Conservation (phyloP, 148 eudicot species). For the Camellia japonica region DNA sequence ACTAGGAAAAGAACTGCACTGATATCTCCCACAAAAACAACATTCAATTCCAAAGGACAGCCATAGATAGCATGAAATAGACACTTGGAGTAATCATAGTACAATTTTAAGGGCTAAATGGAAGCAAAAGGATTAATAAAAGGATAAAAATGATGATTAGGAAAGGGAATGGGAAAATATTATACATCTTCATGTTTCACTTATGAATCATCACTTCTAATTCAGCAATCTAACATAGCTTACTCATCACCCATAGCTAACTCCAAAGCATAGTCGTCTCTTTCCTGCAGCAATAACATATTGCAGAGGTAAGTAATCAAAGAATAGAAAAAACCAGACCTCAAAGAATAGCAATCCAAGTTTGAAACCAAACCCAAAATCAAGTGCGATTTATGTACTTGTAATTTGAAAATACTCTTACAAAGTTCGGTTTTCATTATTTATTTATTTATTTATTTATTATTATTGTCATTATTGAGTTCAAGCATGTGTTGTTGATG, state of each 20-base stretch:
- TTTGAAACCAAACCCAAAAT: too few species aligned
- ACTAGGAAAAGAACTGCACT: neutral
- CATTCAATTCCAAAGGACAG: conserved; percentile 1
- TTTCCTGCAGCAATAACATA: conserved; percentile 51
- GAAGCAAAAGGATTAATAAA: conserved; percentile 6
- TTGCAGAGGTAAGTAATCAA: neutral
- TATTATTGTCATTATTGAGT: too few species aligned
- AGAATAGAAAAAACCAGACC: too few species aligned
- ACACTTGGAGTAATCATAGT: neutral
- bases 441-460: too few species aligned
- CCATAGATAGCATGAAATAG: neutral
- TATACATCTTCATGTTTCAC: conserved; percentile 10
- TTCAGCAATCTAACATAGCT: conserved; percentile 4
- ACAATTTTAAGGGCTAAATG: conserved; percentile 4
- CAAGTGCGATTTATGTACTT: too few species aligned
- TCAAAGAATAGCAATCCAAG: neutral
- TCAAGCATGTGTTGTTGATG: too few species aligned
- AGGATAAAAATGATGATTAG: neutral
- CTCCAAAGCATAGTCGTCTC: conserved; percentile 94
- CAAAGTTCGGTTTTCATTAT: too few species aligned
- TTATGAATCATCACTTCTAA: neutral
- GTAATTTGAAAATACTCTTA: too few species aligned
- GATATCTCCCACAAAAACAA: conserved; percentile 8
- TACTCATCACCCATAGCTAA: conserved; percentile 94
- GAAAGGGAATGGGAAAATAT: conserved; percentile 8